These are phyloP conservation scores for Cryphonectria nitschkei DNA, from an alignment of 2,329 filamentous ascomycete species.

Conservation along the genomic window DNA sequence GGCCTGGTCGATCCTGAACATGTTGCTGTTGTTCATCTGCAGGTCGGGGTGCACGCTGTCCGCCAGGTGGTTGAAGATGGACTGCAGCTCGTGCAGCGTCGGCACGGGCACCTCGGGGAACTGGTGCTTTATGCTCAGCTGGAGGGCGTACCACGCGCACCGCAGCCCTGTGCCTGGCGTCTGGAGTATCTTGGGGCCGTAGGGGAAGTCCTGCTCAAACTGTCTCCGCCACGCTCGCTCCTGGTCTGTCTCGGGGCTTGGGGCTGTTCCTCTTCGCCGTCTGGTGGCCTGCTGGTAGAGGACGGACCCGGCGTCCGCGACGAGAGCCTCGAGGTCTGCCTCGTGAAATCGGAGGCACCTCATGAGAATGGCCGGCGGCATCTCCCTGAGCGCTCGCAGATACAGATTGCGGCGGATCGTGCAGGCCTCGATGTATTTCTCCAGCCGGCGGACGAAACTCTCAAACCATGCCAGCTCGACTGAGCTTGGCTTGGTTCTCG, in stretches of 20 bases:
- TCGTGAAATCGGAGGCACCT: background rate
- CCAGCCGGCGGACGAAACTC: background rate
- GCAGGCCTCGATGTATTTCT: slow-evolving; percentile 3
- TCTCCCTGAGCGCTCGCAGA: background rate
- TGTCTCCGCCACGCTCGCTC: background rate
- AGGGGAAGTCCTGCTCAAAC: background rate
- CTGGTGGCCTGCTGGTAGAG: background rate
- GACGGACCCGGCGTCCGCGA: background rate
- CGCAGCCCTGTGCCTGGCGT: background rate
- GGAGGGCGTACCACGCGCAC: background rate
- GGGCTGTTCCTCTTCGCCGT: background rate
- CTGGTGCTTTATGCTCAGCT: background rate
- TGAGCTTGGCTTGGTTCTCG: background rate
- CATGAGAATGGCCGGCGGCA: background rate
- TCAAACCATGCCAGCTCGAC: background rate
- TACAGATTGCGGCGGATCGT: background rate
- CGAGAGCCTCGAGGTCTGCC: background rate
- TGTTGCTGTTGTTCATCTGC: slow-evolving; percentile 3
- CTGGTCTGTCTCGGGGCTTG: background rate
- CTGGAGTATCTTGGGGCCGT: background rate
- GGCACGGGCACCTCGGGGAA: background rate
- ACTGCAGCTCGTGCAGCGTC: background rate
- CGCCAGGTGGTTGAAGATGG: background rate
- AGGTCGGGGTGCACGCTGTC: background rate
- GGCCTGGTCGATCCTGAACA: background rate